A percentile compares a stretch with the other conserved stretches of the same genome.
These are phyloP conservation scores for Glutinoglossum americanum DNA, from an alignment of 495 filamentous ascomycete species.

Conservation along the genomic window DNA sequence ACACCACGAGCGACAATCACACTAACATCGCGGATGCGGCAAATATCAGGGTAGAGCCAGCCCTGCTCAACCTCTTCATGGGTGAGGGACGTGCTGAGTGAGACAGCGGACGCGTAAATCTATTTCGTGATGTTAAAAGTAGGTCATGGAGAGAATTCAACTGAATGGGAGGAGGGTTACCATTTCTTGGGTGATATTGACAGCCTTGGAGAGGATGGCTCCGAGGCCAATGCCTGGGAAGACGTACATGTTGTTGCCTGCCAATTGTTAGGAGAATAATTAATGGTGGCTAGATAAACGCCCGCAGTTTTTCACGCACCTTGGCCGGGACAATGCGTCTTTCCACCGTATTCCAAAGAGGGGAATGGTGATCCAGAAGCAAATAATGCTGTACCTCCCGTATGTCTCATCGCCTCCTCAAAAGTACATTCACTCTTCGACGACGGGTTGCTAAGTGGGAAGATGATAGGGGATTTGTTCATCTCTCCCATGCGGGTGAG, in stretches of 20 bases:
- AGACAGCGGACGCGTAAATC: conserved; percentile 71
- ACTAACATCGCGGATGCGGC: conserved; percentile 76
- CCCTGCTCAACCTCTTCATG: conserved; percentile 58
- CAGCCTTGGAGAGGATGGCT: conserved; percentile 77
- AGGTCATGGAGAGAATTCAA: background rate
- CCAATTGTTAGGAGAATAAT: background rate
- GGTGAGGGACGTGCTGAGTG: conserved; percentile 58
- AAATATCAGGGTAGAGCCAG: conserved; percentile 83
- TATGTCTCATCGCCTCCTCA: conserved; percentile 72
- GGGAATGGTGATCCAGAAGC: conserved; percentile 90
- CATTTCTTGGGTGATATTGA: conserved; percentile 84
- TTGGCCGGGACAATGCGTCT: conserved; percentile 72
- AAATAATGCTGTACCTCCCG: conserved; percentile 76
- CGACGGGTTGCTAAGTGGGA: conserved; percentile 85
- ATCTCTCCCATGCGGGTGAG: conserved; percentile 66
- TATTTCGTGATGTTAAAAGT: background rate
- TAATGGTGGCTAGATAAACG: too few relatives aligned
- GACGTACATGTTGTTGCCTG: conserved; percentile 73
- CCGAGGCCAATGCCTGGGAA: conserved; percentile 95
- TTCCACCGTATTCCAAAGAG: conserved; percentile 39
- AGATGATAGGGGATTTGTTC: conserved; percentile 67
- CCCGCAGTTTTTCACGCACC: conserved; percentile 23
- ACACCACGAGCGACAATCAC: conserved; percentile 75
- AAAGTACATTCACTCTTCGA: conserved; percentile 95
- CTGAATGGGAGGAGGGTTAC: conserved; percentile 13